Base-by-base conservation (phyloP, 208 protist genomes). In the Trypanosoma caninum region DNA sequence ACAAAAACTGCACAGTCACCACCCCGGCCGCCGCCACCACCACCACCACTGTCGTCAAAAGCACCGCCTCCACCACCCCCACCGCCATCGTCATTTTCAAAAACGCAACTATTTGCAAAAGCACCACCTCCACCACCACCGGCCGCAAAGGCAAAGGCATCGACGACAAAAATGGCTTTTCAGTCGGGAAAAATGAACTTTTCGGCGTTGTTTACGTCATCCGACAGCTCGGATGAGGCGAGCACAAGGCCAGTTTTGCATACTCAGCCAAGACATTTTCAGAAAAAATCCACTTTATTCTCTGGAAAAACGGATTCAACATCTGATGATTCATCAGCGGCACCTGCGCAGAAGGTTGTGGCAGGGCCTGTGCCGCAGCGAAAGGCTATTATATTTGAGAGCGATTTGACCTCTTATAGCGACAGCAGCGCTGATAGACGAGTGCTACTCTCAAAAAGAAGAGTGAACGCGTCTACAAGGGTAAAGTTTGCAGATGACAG, bases 201-300 rank as follows among this genome's bases (percentile, higher is more conserved):
- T 31, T 52, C 69, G 1, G 48, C 52, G 5, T 50, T 71, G 23
- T 65, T 69, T 25, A 51, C 46, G 44, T 71, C 71, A 3, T 72
- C 71, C 46, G 64, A 65, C 23, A 74, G 64, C 23, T 68, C 65
- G 1, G 37, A 59, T 14, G 60, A 33, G 11, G 8, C 14, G 20
- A 20, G 28, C 13, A 35, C 6, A 9, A 44, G 28, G 22, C 46
- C 42, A 11, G 45, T 9, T 22, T 3, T 47, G 30, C n/a, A 20
- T 34, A 34, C 63, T n/a, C 40, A 20, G 31, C 33, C 53, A 27
- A 68, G 33, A 33, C 33, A 22, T 33, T 25, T 23, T 52, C 40
- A 20, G 41, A 66, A 51, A 18, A 58, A 35, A 11, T 14, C 20
- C n/a, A 34, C 22, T 30, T 23, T 14, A 8, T 50, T 50, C 38